Evolutionary conservation across 208 protist genomes (phyloP).

Genomic region (Trypanosoma mega): DNA sequence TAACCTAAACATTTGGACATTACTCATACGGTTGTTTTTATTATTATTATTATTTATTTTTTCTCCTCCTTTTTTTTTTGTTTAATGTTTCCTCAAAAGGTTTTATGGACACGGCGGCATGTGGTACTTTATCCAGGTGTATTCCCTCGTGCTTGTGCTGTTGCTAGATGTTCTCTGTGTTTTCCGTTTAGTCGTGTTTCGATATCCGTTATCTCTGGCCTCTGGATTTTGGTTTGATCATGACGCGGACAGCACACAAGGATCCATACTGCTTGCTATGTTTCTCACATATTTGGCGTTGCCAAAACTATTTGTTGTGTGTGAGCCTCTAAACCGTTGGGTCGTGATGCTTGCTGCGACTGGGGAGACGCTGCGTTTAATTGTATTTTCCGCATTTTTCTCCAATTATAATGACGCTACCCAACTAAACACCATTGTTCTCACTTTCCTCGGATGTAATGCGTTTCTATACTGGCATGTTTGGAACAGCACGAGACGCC

Average conservation of each 20-base stretch:
- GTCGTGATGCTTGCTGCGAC: constrained; percentile 42
- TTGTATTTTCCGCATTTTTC: constrained; percentile 45
- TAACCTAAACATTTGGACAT: too few relatives aligned
- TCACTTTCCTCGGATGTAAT: constrained; percentile 59
- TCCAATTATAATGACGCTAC: constrained; percentile 31
- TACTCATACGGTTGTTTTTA: constrained; percentile 5
- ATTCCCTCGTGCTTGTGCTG: constrained; percentile 33
- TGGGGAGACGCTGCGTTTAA: constrained; percentile 40
- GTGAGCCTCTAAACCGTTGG: constrained; percentile 62
- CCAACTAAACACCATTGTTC: constrained; percentile 54
- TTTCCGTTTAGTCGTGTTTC: constrained; percentile 11
- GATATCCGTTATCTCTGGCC: constrained; percentile 5
- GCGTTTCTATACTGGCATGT: constrained; percentile 42
- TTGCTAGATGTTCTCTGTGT: constrained; percentile 17
- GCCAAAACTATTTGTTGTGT: constrained; percentile 42
- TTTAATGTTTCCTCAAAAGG: not conserved
- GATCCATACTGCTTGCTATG: constrained; percentile 31
- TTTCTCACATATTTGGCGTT: constrained; percentile 46
- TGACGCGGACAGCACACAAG: constrained; percentile 37
- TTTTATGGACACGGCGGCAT: constrained; percentile 1
- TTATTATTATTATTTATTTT: constrained; percentile 1
- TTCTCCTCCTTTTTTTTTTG: constrained; percentile 8
- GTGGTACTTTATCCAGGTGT: constrained; percentile 53
- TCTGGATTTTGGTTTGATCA: constrained; percentile 49
- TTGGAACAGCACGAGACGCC: constrained; percentile 54